Conservation (phyloP, 2,329 filamentous ascomycete genomes). For the Metarhizium anisopliae region DNA sequence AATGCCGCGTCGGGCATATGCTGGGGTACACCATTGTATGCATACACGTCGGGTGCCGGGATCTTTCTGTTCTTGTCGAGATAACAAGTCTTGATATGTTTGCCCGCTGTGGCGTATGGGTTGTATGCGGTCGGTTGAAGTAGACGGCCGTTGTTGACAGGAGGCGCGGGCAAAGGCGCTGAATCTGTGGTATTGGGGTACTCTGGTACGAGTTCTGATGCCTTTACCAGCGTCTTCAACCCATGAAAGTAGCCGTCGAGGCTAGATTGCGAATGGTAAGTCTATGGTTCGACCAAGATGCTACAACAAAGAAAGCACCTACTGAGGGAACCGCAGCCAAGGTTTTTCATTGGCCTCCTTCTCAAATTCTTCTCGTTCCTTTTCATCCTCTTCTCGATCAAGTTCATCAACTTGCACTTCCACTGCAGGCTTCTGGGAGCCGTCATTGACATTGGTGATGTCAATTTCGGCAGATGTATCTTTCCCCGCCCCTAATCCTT, state of each 20-base stretch:
- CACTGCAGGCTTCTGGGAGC: background rate
- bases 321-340: slow-evolving; percentile 32
- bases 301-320: slow-evolving; percentile 10
- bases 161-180: slow-evolving; percentile 24
- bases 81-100: slow-evolving; percentile 51
- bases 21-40: slow-evolving; percentile 61
- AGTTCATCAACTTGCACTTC: slow-evolving; percentile 16
- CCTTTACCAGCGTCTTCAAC: slow-evolving; percentile 58
- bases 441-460: background rate
- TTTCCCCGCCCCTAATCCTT: background rate
- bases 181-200: slow-evolving; percentile 47
- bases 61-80: slow-evolving; percentile 51
- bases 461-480: background rate
- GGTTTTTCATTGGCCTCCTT: slow-evolving; percentile 25
- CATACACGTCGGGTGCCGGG: slow-evolving; percentile 53
- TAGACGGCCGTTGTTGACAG: slow-evolving; percentile 21
- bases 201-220: slow-evolving; percentile 58
- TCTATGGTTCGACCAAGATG: background rate
- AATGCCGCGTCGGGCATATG: slow-evolving; percentile 71
- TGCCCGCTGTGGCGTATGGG: slow-evolving; percentile 54
- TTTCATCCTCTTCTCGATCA: slow-evolving; percentile 18
- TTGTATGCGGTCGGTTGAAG: slow-evolving; percentile 48
- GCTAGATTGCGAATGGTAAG: slow-evolving; percentile 32
- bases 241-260: slow-evolving; percentile 76
- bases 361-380: slow-evolving; percentile 19